Evolutionary conservation across 2,329 filamentous ascomycete species (phyloP).

Genomic region (Akanthomyces uredinophilus): DNA sequence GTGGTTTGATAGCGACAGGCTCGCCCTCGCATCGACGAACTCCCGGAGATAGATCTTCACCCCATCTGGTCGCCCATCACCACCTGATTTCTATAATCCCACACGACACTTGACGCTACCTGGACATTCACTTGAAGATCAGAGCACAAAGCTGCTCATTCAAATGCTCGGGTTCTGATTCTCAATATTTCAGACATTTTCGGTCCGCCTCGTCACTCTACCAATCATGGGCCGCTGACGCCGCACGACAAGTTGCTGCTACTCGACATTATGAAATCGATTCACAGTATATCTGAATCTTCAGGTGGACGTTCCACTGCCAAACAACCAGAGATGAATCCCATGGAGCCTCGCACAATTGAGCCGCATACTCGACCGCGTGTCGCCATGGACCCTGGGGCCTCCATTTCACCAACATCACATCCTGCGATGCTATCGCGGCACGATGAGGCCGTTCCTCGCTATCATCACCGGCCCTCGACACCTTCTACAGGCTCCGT

Average conservation of each 20-base stretch:
- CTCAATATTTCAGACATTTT: background rate
- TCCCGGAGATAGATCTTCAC: background rate
- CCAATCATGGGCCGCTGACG: conserved; percentile 15
- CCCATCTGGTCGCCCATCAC: background rate
- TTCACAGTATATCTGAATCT: conserved; percentile 8
- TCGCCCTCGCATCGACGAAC: background rate
- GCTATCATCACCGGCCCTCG: conserved; percentile 11
- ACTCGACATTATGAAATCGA: conserved; percentile 11
- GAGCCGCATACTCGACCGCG: conserved; percentile 1
- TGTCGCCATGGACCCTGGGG: background rate
- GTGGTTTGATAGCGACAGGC: background rate
- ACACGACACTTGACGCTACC: background rate
- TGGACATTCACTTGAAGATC: background rate
- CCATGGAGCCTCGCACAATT: conserved; percentile 7
- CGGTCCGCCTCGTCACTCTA: background rate
- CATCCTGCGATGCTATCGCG: conserved; percentile 10
- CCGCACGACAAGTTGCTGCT: conserved; percentile 8
- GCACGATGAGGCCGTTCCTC: conserved; percentile 3
- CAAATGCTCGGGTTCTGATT: background rate
- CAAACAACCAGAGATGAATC: background rate
- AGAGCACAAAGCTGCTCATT: background rate
- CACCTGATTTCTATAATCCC: background rate
- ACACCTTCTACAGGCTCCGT: conserved; percentile 24
- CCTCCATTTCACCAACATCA: conserved; percentile 14
- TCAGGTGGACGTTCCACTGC: background rate